Evolutionary conservation across 1,139 yeast genomes (phyloP).

Genomic region (Hansenula lynferdii): DNA sequence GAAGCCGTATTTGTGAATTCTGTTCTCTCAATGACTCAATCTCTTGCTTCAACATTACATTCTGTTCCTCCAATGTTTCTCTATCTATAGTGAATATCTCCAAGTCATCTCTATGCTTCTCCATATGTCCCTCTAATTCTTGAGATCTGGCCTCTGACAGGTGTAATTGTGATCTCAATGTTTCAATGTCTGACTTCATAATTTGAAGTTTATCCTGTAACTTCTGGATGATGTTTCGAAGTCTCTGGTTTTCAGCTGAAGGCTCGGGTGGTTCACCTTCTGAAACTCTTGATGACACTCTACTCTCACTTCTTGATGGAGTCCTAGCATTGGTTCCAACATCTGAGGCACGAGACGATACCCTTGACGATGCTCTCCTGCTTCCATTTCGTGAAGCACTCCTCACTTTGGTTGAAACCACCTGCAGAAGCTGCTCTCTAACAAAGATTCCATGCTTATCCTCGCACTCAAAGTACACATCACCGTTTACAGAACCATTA

Average conservation of each 20-base stretch:
- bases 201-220: slow-evolving; percentile 37
- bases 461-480: slow-evolving; percentile 51
- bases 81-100: slow-evolving; percentile 53
- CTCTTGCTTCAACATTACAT: slow-evolving; percentile 36
- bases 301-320: too few species aligned
- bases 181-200: slow-evolving; percentile 30
- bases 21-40: slow-evolving; percentile 28
- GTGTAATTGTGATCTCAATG: slow-evolving; percentile 21
- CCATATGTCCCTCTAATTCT: slow-evolving; percentile 26
- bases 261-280: not conserved
- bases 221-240: slow-evolving; percentile 37
- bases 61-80: slow-evolving; percentile 43
- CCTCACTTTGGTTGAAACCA: not conserved
- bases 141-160: slow-evolving; percentile 24
- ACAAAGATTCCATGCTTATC: slow-evolving; percentile 58
- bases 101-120: slow-evolving; percentile 35
- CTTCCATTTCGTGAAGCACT: too few species aligned
- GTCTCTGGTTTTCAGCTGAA: slow-evolving; percentile 9
- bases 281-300: slow-evolving; percentile 2
- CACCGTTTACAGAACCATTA: slow-evolving; percentile 69
- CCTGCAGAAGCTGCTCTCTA: slow-evolving; percentile 23
- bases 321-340: too few species aligned
- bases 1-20: slow-evolving; percentile 27
- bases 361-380: too few species aligned
- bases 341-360: too few species aligned